These are phyloP conservation scores for Asterionellopsis glacialis DNA, from an alignment of 108 stramenopile species.

Conservation along the genomic window DNA sequence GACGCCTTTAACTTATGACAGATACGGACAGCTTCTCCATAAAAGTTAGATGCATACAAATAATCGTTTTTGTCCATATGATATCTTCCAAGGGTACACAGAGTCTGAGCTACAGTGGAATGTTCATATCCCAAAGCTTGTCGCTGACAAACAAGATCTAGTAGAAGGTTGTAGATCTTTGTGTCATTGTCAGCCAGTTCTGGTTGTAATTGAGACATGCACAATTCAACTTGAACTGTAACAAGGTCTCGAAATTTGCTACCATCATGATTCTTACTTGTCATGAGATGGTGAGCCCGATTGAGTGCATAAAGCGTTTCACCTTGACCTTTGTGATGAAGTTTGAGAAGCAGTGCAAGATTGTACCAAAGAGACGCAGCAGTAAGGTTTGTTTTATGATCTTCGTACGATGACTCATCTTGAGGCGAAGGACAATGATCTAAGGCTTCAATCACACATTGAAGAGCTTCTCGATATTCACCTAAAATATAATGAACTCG, in stretches of 20 bases:
- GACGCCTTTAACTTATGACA: not conserved
- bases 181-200: not conserved
- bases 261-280: not conserved
- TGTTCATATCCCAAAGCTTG: constrained; percentile 1
- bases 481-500: constrained; percentile 46
- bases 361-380: constrained; percentile 9
- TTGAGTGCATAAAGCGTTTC: not conserved
- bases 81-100: not conserved
- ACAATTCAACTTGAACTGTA: not conserved
- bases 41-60: not conserved
- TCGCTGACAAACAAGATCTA: not conserved
- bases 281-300: not conserved
- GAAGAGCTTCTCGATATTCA: constrained; percentile 46
- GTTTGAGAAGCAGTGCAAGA: not conserved
- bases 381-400: not conserved
- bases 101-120: not conserved
- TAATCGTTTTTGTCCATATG: not conserved
- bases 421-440: not conserved
- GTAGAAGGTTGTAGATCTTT: not conserved
- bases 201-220: not conserved
- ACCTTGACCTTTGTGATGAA: not conserved
- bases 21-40: not conserved
- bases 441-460: constrained; percentile 36
- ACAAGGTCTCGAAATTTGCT: constrained; percentile 1
- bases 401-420: too few relatives aligned